Base-by-base conservation (phyloP, 2,329 filamentous ascomycete species). In the Emmonsiellopsis sp. region DNA sequence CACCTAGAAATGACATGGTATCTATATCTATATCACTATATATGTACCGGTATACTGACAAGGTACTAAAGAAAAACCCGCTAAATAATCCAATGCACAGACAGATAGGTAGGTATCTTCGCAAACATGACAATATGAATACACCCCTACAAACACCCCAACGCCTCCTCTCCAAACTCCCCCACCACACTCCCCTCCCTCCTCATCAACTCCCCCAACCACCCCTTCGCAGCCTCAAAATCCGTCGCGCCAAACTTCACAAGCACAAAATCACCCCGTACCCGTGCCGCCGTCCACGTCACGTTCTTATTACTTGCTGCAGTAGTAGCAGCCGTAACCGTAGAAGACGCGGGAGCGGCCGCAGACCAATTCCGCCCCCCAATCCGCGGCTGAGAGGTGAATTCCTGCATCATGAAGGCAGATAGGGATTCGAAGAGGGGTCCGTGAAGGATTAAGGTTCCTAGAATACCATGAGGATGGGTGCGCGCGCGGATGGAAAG, bases 191-290 rank as follows among this genome's bases (percentile, higher is more conserved):
- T 91, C 1, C 87, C 87, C 67, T 95, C 89, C 57, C 82, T 78
- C 45, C 76, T 71, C 46, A 95, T 73, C 80, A 96, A 87, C 6
- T 77, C 77, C 8, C 83, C 82, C 54, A 97, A 77, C 89, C 91
- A 97, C 46, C 80, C 73, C 59, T 87, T 82, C 3, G 85, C 90
- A 30, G 85, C 86, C 67, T 97, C 90, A 26, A 95, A 85, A 44
- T 85, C 85, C 52, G 77, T 79, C 1, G 91, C 88, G 1, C 88
- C 89, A 67, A 97, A 94, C 68, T 97, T 97, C 61, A 97, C 86
- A 30, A 96, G 79, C 3, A 93, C 85, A 64, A 92, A 95, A 3
- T 89, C 86, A 13, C 65, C 68, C 51, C 90, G 79, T 35, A 94
- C 83, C 30, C 79, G 80, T 11, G 90, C 87, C 10, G 87, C 88